Base-by-base conservation (phyloP, 2,329 filamentous ascomycete genomes). In the Hypomyces perniciosus region DNA sequence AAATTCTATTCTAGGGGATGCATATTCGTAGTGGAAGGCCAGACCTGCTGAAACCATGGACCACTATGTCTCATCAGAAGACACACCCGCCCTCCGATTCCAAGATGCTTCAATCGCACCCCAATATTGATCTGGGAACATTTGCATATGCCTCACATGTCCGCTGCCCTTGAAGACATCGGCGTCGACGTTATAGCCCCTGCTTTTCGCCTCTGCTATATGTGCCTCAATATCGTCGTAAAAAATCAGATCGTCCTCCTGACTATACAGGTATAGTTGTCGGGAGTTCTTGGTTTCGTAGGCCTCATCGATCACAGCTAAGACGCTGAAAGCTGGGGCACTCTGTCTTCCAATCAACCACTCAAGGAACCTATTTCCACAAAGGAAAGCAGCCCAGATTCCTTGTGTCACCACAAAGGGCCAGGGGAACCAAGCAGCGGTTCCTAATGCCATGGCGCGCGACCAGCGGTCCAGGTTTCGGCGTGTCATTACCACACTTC, bases 81-180 rank as follows among this genome's bases (percentile, higher is more conserved):
- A 20, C 20, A 20, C 20, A 20, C 3, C 20, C 20, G 20, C 20
- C 20, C 20, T 20, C 20, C 20, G 20, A 35, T 51, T 51, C 66
- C 66, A 68, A 1, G 63, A 60, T 3, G 54, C 51, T 8, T 48
- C 46, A 7, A 78, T 73, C 0, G 70, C 64, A 1, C 56, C 60
- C 83, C 82, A 86, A 59, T 86, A 86, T 61, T 75, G 70, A 31
- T 72, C 72, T 1, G 76, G 74, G 50, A 82, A 74, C 62, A 73
- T 66, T 13, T 76, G 69, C 68, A 85, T 77, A 60, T 85, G 81
- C 1, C 78, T 80, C 13, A 83, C 82, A 62, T 86, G 83, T 1
- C 73, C 67, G 45, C 77, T 81, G 4, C 74, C 77, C 45, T 80
- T 72, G 54, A 86, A 86, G 30, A 75, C 59, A 51, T 79, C 76